These are phyloP conservation scores for Starmerella floris DNA, from an alignment of 805 yeast genomes.

Conservation along the genomic window DNA sequence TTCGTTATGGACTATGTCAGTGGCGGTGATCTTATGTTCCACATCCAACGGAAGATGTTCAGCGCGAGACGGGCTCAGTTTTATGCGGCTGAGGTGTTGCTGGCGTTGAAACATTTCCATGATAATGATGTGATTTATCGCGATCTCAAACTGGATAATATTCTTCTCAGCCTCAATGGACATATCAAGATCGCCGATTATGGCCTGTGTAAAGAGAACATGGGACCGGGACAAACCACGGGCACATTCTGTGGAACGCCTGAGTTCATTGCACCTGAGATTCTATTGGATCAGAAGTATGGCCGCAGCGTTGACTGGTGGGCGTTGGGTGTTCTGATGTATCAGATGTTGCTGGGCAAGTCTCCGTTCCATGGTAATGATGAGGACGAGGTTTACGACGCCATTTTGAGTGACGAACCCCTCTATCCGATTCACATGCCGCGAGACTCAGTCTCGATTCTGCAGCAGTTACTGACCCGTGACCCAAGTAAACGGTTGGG, in stretches of 20 bases:
- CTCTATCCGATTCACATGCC: slow-evolving; percentile 96
- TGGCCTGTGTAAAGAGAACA: slow-evolving; percentile 89
- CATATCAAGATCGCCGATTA: slow-evolving; percentile 95
- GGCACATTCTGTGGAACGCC: slow-evolving; percentile 96
- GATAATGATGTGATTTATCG: slow-evolving; percentile 92
- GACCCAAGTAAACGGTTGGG: slow-evolving; percentile 81
- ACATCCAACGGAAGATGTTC: slow-evolving; percentile 82
- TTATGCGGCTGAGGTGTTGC: slow-evolving; percentile 89
- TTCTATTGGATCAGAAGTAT: slow-evolving; percentile 80
- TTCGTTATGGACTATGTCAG: slow-evolving; percentile 97
- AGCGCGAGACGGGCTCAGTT: slow-evolving; percentile 87
- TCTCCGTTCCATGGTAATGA: slow-evolving; percentile 97
- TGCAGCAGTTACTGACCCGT: slow-evolving; percentile 80
- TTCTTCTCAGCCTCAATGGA: slow-evolving; percentile 75
- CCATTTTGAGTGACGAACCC: slow-evolving; percentile 92
- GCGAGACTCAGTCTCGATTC: slow-evolving; percentile 83
- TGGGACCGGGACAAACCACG: slow-evolving; percentile 69
- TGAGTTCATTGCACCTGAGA: slow-evolving; percentile 98
- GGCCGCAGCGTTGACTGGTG: slow-evolving; percentile 98
- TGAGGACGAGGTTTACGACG: slow-evolving; percentile 93
- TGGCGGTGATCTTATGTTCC: slow-evolving; percentile 99
- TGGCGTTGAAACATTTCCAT: slow-evolving; percentile 86
- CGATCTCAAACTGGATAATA: slow-evolving; percentile 90
- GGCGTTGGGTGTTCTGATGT: slow-evolving; percentile 95
- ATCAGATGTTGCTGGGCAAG: slow-evolving; percentile 92